Conservation (phyloP, 2,329 filamentous ascomycete genomes). For the Thermoascus crustaceus region DNA sequence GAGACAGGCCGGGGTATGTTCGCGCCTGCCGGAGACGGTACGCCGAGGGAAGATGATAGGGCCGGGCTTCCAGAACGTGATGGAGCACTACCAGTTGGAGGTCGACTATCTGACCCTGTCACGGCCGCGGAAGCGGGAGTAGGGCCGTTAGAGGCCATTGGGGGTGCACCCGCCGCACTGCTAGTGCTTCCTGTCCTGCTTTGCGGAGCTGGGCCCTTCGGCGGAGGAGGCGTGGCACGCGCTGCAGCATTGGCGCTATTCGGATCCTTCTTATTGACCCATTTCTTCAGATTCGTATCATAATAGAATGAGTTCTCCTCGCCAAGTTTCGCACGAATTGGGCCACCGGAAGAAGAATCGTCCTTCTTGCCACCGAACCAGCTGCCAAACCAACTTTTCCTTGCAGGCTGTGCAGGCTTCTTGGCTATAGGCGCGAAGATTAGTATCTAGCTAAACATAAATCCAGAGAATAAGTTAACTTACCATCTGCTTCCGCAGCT, state of each 20-base stretch:
- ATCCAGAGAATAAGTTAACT: conserved; percentile 11
- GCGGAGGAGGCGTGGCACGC: conserved; percentile 68
- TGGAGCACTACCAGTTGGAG: conserved; percentile 23
- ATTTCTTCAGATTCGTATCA: conserved; percentile 91
- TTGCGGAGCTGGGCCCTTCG: conserved; percentile 48
- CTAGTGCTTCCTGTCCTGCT: conserved; percentile 47
- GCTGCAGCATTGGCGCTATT: conserved; percentile 50
- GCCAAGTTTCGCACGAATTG: conserved; percentile 88
- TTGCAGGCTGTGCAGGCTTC: conserved; percentile 23
- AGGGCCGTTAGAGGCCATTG: conserved; percentile 12
- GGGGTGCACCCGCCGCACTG: conserved; percentile 27
- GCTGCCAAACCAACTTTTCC: conserved; percentile 66
- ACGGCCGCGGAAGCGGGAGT: conserved; percentile 10
- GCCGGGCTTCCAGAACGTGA: conserved; percentile 24
- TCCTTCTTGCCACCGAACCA: conserved; percentile 69
- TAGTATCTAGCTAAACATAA: conserved; percentile 34
- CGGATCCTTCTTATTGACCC: conserved; percentile 91
- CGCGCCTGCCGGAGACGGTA: conserved; percentile 20
- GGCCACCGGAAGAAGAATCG: conserved; percentile 49
- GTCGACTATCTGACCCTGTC: conserved; percentile 18
- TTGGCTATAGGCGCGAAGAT: conserved; percentile 35
- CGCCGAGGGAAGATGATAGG: conserved; percentile 17
- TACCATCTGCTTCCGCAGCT: conserved; percentile 64
- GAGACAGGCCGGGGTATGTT: conserved; percentile 29
- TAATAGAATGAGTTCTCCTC: conserved; percentile 91